Conservation (phyloP, 306 rosid genomes). For the Prunus fruticosa region DNA sequence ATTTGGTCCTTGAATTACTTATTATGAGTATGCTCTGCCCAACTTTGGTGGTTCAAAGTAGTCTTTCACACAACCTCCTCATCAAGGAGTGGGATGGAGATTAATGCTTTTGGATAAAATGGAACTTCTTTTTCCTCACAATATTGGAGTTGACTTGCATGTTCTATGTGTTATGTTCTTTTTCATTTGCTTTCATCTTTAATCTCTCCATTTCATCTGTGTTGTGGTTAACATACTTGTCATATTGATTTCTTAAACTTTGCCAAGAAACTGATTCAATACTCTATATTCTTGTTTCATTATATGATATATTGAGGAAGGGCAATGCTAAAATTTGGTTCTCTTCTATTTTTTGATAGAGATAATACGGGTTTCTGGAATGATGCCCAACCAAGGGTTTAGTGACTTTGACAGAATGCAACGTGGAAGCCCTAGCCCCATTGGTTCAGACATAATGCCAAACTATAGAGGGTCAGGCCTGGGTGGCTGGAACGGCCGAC, state of each 20-base stretch:
- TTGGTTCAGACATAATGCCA: conserved; percentile 79
- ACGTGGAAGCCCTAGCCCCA: conserved; percentile 97
- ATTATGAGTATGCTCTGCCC: neutral
- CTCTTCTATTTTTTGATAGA: conserved; percentile 51
- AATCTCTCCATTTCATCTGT: neutral
- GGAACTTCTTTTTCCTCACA: neutral
- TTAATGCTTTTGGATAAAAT: neutral
- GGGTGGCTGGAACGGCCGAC: conserved; percentile 75
- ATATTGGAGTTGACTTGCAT: neutral
- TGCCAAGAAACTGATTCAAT: neutral
- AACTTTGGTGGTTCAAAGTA: neutral
- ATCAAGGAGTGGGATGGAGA: neutral
- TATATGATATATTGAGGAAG: neutral
- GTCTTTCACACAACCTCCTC: neutral
- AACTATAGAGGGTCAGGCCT: conserved; percentile 69
- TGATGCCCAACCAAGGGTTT: conserved; percentile 92
- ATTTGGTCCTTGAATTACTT: neutral
- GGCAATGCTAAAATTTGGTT: conserved; percentile 13
- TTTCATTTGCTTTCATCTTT: neutral
- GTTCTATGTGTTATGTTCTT: neutral
- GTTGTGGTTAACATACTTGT: neutral
- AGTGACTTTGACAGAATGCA: conserved; percentile 86
- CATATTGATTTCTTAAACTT: neutral
- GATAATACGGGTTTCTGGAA: conserved; percentile 87
- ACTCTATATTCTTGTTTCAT: neutral